phyloP scores from a whole-genome alignment of 208 protist species.

The Porcisia deanei region DNA sequence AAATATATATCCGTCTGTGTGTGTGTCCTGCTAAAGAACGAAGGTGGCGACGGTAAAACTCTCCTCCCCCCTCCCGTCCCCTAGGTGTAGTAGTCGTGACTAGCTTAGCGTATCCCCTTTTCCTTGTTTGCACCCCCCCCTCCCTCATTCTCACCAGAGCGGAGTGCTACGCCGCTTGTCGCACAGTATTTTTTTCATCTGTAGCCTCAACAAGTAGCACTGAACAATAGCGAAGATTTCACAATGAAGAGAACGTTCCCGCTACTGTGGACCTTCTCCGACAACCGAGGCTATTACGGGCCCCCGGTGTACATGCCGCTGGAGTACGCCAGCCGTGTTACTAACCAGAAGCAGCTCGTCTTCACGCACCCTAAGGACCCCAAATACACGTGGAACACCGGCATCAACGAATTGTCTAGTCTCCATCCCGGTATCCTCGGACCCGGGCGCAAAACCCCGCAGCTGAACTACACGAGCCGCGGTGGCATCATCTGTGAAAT shows the following conservation, averaged over 20 bases:
- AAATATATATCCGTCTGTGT: too few species aligned
- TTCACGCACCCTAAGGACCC: conserved; percentile 87
- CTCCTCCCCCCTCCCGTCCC: too few species aligned
- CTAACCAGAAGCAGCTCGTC: conserved; percentile 74
- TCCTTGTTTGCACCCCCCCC: too few species aligned
- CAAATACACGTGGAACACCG: conserved; percentile 87
- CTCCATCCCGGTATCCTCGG: conserved; percentile 79
- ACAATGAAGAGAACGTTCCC: conserved; percentile 51
- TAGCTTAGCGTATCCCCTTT: too few species aligned
- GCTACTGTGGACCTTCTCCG: conserved; percentile 67
- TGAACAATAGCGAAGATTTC: background rate
- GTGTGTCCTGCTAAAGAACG: too few species aligned
- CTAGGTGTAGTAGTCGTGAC: too few species aligned
- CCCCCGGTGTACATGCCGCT: conserved; percentile 86
- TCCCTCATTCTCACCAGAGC: too few species aligned
- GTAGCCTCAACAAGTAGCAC: background rate
- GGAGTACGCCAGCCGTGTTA: conserved; percentile 84
- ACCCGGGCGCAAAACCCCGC: conserved; percentile 74
- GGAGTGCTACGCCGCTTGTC: background rate
- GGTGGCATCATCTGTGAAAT: conserved; percentile 90
- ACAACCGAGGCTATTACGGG: conserved; percentile 84
- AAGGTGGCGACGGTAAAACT: too few species aligned
- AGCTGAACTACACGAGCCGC: conserved; percentile 76
- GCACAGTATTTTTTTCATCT: background rate
- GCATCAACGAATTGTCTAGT: conserved; percentile 70